A percentile compares a stretch with the other conserved stretches of the same genome.
phyloP scores from a whole-genome alignment of 805 yeast genomes.

The Zygosaccharomyces rouxii region DNA sequence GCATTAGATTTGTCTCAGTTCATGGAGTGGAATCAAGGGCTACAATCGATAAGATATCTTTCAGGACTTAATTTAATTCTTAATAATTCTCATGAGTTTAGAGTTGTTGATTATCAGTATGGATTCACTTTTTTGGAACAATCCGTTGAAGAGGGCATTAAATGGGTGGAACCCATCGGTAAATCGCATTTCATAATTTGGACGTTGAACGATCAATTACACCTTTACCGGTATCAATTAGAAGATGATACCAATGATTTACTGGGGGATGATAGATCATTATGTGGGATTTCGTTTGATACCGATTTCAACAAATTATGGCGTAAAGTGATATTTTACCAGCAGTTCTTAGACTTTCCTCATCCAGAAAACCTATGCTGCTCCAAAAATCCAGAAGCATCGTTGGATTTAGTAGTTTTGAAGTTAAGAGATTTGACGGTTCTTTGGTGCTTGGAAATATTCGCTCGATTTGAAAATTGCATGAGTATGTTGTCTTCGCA shows the following conservation, averaged over 20 bases:
- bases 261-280: constrained; percentile 18
- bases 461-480: constrained; percentile 19
- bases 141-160: constrained; percentile 24
- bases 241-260: constrained; percentile 21
- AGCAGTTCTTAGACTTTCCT: constrained; percentile 22
- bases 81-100: constrained; percentile 14
- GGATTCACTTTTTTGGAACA: constrained; percentile 28
- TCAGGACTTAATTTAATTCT: constrained; percentile 21
- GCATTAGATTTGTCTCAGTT: constrained; percentile 19
- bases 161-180: constrained; percentile 13
- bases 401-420: constrained; percentile 29
- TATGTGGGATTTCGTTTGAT: constrained; percentile 19
- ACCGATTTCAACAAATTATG: constrained; percentile 22
- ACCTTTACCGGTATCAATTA: constrained; percentile 24
- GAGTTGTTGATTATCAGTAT: constrained; percentile 27
- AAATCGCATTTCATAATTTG: constrained; percentile 23
- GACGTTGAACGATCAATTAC: constrained; percentile 20
- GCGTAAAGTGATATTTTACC: constrained; percentile 29
- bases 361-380: constrained; percentile 22
- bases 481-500: constrained; percentile 8
- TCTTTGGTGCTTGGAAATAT: constrained; percentile 27
- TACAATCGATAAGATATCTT: constrained; percentile 19
- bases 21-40: constrained; percentile 19
- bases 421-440: constrained; percentile 33
- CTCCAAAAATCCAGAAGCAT: constrained; percentile 21